Percentiles rank a stretch among this genome's conserved stretches.
These are phyloP conservation scores for Dillenia suffruticosa DNA, from an alignment of 164 flowering plant genomes.

Conservation along the genomic window DNA sequence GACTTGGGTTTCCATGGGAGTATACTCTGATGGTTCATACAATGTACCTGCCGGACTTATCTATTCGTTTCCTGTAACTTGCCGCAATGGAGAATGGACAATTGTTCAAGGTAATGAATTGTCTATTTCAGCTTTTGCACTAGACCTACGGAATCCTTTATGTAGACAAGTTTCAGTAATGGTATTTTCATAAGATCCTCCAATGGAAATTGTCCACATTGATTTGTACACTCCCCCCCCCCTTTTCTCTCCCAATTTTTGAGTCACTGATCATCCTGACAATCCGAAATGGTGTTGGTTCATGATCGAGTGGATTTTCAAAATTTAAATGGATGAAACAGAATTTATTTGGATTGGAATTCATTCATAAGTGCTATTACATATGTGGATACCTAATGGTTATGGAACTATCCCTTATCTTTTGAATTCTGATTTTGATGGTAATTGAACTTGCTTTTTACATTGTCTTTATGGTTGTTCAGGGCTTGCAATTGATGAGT, in stretches of 20 bases:
- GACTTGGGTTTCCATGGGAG: slow-evolving; percentile 99
- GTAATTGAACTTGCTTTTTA: neutral
- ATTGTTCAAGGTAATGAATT: slow-evolving; percentile 76
- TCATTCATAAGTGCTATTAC: no score
- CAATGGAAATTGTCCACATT: neutral
- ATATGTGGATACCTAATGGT: no score
- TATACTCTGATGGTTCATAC: slow-evolving; percentile 98
- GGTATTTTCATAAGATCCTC: neutral
- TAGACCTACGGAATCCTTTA: no score
- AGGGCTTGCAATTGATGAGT: slow-evolving; percentile 83
- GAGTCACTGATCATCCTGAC: no score
- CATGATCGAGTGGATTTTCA: no score
- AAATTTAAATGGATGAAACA: no score
- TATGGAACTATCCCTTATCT: no score
- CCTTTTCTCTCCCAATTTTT: no score
- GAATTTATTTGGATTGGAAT: no score
- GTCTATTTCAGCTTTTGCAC: no score
- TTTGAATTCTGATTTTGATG: no score
- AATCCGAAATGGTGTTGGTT: neutral
- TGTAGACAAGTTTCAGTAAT: neutral
- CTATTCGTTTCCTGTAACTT: slow-evolving; percentile 96
- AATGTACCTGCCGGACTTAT: slow-evolving; percentile 92
- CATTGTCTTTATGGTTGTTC: slow-evolving; percentile 1
- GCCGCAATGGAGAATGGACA: slow-evolving; percentile 81
- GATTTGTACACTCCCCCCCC: neutral